Percentiles rank a stretch among this genome's conserved stretches.
Conservation (phyloP, 768 basidiomycete species). For the Tephrocybe sp. region DNA sequence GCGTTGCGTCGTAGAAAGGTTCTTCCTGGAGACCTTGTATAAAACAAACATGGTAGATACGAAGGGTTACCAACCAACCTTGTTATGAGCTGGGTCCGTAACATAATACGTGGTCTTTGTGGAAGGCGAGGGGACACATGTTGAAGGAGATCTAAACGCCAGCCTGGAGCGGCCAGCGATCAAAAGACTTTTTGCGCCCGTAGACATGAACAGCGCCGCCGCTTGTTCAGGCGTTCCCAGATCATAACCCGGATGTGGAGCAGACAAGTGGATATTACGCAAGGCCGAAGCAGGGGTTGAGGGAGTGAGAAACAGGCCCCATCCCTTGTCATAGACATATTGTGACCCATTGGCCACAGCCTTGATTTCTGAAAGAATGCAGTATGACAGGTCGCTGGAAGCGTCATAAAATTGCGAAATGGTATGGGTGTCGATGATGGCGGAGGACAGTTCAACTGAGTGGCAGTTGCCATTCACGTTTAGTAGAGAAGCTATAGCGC, state of each 20-base stretch:
- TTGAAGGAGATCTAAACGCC: slow-evolving; percentile 29
- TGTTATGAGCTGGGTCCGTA: slow-evolving; percentile 48
- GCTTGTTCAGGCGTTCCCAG: slow-evolving; percentile 37
- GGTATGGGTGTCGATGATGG: slow-evolving; percentile 24
- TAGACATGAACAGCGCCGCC: slow-evolving; percentile 33
- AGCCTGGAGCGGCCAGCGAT: slow-evolving; percentile 36
- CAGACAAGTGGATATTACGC: slow-evolving; percentile 38
- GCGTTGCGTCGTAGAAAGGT: slow-evolving; percentile 40
- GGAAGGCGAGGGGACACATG: slow-evolving; percentile 26
- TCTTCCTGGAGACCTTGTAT: slow-evolving; percentile 29
- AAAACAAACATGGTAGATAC: background rate
- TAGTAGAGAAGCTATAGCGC: slow-evolving; percentile 25
- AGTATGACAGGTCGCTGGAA: slow-evolving; percentile 22
- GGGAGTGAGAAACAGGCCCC: slow-evolving; percentile 34
- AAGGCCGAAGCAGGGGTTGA: slow-evolving; percentile 19
- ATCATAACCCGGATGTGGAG: slow-evolving; percentile 44
- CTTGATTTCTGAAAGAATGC: slow-evolving; percentile 28
- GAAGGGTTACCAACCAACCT: slow-evolving; percentile 22
- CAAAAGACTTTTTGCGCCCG: slow-evolving; percentile 38
- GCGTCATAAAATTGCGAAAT: slow-evolving; percentile 24
- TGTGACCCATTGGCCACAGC: slow-evolving; percentile 3
- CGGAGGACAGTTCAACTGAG: slow-evolving; percentile 24
- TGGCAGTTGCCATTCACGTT: slow-evolving; percentile 28
- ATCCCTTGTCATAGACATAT: slow-evolving; percentile 25
- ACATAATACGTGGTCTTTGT: slow-evolving; percentile 27